These are phyloP conservation scores for Fonsecaea erecta DNA, from an alignment of 2,329 filamentous ascomycete genomes.

Conservation along the genomic window DNA sequence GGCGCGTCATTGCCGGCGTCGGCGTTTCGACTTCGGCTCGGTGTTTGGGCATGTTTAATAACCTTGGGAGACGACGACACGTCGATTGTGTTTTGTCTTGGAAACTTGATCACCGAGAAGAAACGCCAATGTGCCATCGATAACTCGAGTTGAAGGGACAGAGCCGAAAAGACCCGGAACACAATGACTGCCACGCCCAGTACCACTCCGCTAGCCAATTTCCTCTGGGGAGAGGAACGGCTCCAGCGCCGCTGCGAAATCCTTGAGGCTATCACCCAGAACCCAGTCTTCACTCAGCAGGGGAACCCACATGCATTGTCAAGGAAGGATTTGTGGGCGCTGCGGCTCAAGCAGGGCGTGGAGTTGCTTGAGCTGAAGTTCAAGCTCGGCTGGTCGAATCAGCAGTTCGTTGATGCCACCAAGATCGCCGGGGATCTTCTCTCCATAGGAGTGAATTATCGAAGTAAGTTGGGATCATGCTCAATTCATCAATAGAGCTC, in stretches of 20 bases:
- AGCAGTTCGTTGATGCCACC: slow-evolving; percentile 20
- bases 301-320: slow-evolving; percentile 17
- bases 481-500: no score
- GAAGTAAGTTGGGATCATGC: slow-evolving; percentile 3
- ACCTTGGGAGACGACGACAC: background rate
- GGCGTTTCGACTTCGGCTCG: background rate
- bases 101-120: background rate
- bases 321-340: slow-evolving; percentile 25
- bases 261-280: slow-evolving; percentile 1
- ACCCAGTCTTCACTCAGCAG: slow-evolving; percentile 5
- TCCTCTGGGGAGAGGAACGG: slow-evolving; percentile 16
- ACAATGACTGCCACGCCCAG: slow-evolving; percentile 5
- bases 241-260: slow-evolving; percentile 11
- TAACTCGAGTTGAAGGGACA: background rate
- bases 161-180: no score
- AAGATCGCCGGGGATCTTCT: slow-evolving; percentile 7
- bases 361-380: slow-evolving; percentile 22
- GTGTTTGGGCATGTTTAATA: background rate
- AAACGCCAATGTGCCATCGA: background rate
- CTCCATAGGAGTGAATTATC: slow-evolving; percentile 6
- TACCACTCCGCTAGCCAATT: slow-evolving; percentile 4
- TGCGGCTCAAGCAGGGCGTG: slow-evolving; percentile 16
- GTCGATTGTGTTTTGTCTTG: background rate
- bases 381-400: slow-evolving; percentile 19
- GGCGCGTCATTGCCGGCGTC: background rate